These are phyloP conservation scores for Dactylonectria estremocensis DNA, from an alignment of 2,329 filamentous ascomycete genomes.

Conservation along the genomic window DNA sequence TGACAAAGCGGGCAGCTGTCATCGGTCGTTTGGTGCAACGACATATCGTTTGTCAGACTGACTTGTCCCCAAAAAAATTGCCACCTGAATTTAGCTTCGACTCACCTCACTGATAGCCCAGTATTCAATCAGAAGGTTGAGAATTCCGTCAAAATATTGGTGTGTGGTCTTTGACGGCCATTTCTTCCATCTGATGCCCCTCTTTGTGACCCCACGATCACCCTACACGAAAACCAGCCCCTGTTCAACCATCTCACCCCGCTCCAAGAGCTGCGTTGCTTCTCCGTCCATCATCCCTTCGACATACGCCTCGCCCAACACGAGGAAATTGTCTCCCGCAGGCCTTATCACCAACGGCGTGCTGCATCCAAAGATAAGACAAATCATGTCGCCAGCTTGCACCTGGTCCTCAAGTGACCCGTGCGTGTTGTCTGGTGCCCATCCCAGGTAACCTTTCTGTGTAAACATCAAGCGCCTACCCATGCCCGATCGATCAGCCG, in stretches of 20 bases:
- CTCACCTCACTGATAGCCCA: not conserved
- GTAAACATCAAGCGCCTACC: slow-evolving; percentile 32
- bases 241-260: slow-evolving; percentile 15
- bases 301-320: slow-evolving; percentile 33
- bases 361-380: slow-evolving; percentile 30
- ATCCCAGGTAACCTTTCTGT: slow-evolving; percentile 26
- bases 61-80: not conserved
- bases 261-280: slow-evolving; percentile 13
- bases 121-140: not conserved
- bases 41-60: not conserved
- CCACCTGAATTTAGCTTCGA: not conserved
- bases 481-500: slow-evolving; percentile 25
- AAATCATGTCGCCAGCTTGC: slow-evolving; percentile 23
- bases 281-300: slow-evolving; percentile 34
- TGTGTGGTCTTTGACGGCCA: not conserved
- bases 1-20: not conserved
- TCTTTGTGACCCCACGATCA: not conserved
- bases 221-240: slow-evolving; percentile 16
- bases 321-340: slow-evolving; percentile 13
- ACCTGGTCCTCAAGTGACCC: slow-evolving; percentile 22
- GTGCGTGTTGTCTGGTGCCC: slow-evolving; percentile 30
- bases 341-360: slow-evolving; percentile 25
- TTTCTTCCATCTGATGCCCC: not conserved
- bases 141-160: not conserved
- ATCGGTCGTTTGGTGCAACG: not conserved